Conservation (phyloP, 768 basidiomycete species). For the Agrocybe praecox region DNA sequence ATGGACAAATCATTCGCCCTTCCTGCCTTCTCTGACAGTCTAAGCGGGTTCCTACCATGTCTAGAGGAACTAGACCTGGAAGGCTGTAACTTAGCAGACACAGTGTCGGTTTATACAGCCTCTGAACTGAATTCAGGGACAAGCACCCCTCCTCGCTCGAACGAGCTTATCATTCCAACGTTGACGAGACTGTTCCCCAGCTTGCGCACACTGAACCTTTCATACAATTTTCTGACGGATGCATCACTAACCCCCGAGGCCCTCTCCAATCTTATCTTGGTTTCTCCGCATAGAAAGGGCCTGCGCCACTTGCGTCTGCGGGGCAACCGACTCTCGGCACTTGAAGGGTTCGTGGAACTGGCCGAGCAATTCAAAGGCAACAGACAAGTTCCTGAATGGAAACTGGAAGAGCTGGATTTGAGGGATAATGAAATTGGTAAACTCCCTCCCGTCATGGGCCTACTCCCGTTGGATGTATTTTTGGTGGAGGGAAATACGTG, state of each 20-base stretch:
- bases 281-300: conserved; percentile 48
- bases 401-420: conserved; percentile 80
- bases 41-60: conserved; percentile 51
- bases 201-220: conserved; percentile 68
- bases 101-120: conserved; percentile 45
- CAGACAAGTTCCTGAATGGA: conserved; percentile 66
- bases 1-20: conserved; percentile 66
- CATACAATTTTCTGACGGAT: conserved; percentile 71
- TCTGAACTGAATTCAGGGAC: conserved; percentile 27
- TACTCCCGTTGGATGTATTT: conserved; percentile 79
- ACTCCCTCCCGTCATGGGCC: conserved; percentile 69
- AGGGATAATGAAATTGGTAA: conserved; percentile 80
- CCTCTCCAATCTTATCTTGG: conserved; percentile 54
- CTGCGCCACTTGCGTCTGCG: conserved; percentile 66
- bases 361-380: conserved; percentile 71
- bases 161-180: conserved; percentile 58
- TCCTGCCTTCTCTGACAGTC: conserved; percentile 37
- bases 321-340: conserved; percentile 64
- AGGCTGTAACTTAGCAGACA: conserved; percentile 69
- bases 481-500: conserved; percentile 85
- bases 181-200: conserved; percentile 72
- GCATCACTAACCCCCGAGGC: conserved; percentile 49
- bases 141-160: conserved; percentile 43
- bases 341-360: conserved; percentile 63
- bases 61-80: conserved; percentile 78